These are phyloP conservation scores for Cryomyces minteri DNA, from an alignment of 495 filamentous ascomycete species.

Conservation along the genomic window DNA sequence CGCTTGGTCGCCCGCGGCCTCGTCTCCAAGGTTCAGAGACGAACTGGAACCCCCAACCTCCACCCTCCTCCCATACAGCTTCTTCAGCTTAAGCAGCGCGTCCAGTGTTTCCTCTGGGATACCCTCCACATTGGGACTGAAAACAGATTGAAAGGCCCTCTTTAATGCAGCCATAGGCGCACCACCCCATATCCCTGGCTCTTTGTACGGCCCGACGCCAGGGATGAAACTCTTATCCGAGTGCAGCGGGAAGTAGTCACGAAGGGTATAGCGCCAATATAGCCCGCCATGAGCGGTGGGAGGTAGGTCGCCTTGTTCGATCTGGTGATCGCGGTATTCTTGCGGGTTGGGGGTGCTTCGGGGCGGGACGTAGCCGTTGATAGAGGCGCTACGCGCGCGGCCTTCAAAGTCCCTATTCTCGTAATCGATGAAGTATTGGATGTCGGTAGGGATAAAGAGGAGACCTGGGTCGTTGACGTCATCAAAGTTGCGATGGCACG, in stretches of 20 bases:
- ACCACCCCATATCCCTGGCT: slow-evolving; percentile 3
- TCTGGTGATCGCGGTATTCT: slow-evolving; percentile 3
- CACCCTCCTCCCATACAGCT: neutral
- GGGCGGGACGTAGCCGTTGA: neutral
- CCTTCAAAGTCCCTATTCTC: slow-evolving; percentile 5
- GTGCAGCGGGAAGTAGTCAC: slow-evolving; percentile 4
- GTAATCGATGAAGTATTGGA: slow-evolving; percentile 6
- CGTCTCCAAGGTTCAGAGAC: too few relatives aligned
- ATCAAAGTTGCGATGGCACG: slow-evolving; percentile 6
- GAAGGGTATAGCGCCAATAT: slow-evolving; percentile 2
- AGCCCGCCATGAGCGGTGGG: neutral
- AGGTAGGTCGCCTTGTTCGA: neutral
- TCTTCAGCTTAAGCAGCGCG: neutral
- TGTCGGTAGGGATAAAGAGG: slow-evolving; percentile 5
- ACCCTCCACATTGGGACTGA: neutral
- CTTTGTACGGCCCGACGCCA: slow-evolving; percentile 1
- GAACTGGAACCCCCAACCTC: too few relatives aligned
- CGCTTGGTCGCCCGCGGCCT: too few relatives aligned
- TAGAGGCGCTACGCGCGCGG: neutral
- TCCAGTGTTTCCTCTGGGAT: neutral
- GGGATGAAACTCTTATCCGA: neutral
- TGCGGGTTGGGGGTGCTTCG: slow-evolving; percentile 2
- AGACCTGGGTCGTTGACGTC: slow-evolving; percentile 3
- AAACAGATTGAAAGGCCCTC: slow-evolving; percentile 2
- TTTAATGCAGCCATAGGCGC: slow-evolving; percentile 4